Evolutionary conservation across 306 rosid species (phyloP).

Genomic region (Begonia masoniana): DNA sequence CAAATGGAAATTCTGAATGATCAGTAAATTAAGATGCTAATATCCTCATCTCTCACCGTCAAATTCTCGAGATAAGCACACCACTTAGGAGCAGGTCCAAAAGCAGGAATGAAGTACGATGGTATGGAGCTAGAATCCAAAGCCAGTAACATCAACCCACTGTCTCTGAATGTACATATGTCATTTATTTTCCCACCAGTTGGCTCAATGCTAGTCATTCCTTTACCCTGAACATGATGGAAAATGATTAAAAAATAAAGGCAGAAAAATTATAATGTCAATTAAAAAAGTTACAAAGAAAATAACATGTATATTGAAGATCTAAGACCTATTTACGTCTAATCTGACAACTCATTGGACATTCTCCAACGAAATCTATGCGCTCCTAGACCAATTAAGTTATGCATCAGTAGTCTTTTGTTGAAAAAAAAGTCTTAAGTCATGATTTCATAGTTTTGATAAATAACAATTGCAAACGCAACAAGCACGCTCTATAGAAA

Average conservation of each 20-base stretch:
- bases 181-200: conserved; percentile 68
- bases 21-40: conserved; percentile 8
- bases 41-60: conserved; percentile 41
- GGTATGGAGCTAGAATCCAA: conserved; percentile 81
- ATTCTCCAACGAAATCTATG: no score
- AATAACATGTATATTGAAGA: no score
- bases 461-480: neutral
- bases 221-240: conserved; percentile 43
- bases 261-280: no score
- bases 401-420: no score
- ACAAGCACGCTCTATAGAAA: neutral
- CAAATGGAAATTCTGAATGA: neutral
- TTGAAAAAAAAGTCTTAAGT: neutral
- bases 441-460: neutral
- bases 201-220: conserved; percentile 93
- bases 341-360: no score
- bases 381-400: no score
- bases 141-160: conserved; percentile 86
- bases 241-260: neutral
- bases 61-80: conserved; percentile 71
- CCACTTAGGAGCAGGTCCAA: conserved; percentile 99
- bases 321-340: no score
- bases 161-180: conserved; percentile 61
- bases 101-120: conserved; percentile 75
- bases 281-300: no score